Percentiles rank a stretch among this genome's conserved stretches.
Conservation (phyloP, 2,329 filamentous ascomycete genomes). For the Penicillium digitatum region DNA sequence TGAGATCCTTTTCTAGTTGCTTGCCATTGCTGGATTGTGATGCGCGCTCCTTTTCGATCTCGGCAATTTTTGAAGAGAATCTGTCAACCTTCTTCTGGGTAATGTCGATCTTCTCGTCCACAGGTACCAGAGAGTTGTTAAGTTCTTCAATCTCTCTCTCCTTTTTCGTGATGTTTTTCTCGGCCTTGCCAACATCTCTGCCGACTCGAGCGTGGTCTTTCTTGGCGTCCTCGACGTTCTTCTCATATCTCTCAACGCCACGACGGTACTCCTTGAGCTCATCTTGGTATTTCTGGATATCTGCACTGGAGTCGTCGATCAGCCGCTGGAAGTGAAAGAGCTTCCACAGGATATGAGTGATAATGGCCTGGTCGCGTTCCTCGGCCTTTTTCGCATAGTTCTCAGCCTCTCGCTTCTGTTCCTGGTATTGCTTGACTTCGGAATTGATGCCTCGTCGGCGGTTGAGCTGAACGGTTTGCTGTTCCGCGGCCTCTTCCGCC, state of each 20-base stretch:
- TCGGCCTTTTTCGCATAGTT: conserved; percentile 87
- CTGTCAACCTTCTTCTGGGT: conserved; percentile 66
- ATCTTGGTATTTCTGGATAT: conserved; percentile 90
- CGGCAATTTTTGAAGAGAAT: conserved; percentile 63
- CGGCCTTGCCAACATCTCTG: conserved; percentile 73
- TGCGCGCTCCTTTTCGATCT: conserved; percentile 72
- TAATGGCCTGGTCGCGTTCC: conserved; percentile 83
- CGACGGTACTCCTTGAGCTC: conserved; percentile 90
- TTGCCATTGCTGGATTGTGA: conserved; percentile 64
- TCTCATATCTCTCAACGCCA: conserved; percentile 79
- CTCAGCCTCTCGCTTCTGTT: conserved; percentile 93
- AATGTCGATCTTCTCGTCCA: conserved; percentile 86
- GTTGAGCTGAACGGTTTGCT: conserved; percentile 82
- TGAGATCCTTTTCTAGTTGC: conserved; percentile 74
- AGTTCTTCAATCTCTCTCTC: conserved; percentile 84
- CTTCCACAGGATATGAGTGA: conserved; percentile 94
- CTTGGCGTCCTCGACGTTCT: conserved; percentile 73
- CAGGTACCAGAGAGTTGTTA: conserved; percentile 77
- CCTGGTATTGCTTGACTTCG: conserved; percentile 95
- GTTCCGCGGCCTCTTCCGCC: conserved; percentile 79
- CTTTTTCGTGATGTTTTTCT: conserved; percentile 78
- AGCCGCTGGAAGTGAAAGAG: conserved; percentile 89
- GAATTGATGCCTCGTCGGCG: conserved; percentile 91
- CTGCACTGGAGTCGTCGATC: conserved; percentile 84
- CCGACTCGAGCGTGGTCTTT: conserved; percentile 75